A percentile compares a stretch with the other conserved stretches of the same genome.
These are phyloP conservation scores for Metarhizium humberi DNA, from an alignment of 2,329 filamentous ascomycete genomes.

Conservation along the genomic window DNA sequence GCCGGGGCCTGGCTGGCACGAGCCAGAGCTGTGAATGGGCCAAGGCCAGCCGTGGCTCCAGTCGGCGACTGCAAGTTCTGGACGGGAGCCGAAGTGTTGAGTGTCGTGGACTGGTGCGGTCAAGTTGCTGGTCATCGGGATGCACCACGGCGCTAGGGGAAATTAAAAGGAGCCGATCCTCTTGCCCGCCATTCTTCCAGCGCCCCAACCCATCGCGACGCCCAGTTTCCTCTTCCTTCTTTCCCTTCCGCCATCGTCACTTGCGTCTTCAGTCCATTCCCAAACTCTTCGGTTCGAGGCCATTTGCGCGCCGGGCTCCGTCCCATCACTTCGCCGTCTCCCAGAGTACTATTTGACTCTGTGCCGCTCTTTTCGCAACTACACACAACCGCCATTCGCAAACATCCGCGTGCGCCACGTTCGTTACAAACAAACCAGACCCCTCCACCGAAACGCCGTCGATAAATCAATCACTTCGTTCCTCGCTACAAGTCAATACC, in stretches of 20 bases:
- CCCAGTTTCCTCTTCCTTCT: neutral
- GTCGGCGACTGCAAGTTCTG: too few species aligned
- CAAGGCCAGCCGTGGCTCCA: too few species aligned
- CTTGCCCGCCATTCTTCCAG: neutral
- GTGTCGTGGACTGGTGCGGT: neutral
- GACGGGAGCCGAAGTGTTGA: too few species aligned
- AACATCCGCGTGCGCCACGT: neutral
- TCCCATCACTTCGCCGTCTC: constrained; percentile 5
- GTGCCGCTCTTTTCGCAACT: constrained; percentile 4
- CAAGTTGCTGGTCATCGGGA: neutral
- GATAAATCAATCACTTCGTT: neutral
- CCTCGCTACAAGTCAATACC: constrained; percentile 4
- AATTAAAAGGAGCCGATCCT: constrained; percentile 5
- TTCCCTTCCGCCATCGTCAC: constrained; percentile 1
- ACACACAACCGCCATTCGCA: neutral
- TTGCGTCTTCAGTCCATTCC: neutral
- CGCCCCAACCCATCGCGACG: neutral
- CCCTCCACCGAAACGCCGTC: neutral
- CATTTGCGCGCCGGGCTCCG: constrained; percentile 3
- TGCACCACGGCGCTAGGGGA: neutral
- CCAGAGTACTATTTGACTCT: constrained; percentile 17
- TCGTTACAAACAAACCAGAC: neutral
- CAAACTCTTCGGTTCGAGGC: neutral
- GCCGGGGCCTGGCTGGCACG: neutral
- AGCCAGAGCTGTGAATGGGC: neutral